A percentile compares a stretch with the other conserved stretches of the same genome.
Conservation (phyloP, 768 basidiomycete genomes). For the Boletus patriciae region DNA sequence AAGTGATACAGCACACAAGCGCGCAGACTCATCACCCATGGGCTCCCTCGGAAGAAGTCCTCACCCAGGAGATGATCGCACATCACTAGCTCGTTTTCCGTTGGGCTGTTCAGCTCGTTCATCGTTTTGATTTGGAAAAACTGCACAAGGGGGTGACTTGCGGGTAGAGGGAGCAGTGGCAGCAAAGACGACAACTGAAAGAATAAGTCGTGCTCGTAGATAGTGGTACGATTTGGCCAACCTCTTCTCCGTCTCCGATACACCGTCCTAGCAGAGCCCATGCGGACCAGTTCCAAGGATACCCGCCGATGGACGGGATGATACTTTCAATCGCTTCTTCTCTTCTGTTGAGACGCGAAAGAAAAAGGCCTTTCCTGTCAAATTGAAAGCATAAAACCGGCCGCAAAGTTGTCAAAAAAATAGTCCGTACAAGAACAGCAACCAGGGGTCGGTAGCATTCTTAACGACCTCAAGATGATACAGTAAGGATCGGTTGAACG, state of each 20-base stretch:
- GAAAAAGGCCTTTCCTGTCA: slow-evolving; percentile 76
- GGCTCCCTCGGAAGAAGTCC: slow-evolving; percentile 76
- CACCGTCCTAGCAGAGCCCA: slow-evolving; percentile 83
- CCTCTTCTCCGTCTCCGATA: slow-evolving; percentile 85
- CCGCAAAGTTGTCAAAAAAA: background rate
- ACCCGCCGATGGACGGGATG: slow-evolving; percentile 70
- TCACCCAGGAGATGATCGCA: slow-evolving; percentile 74
- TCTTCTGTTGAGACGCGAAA: slow-evolving; percentile 74
- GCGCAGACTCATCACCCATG: slow-evolving; percentile 83
- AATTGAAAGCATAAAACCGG: background rate
- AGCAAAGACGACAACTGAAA: slow-evolving; percentile 45
- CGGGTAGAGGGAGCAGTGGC: slow-evolving; percentile 47
- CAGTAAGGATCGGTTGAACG: slow-evolving; percentile 58
- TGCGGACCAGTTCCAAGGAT: slow-evolving; percentile 94
- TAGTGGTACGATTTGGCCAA: slow-evolving; percentile 29
- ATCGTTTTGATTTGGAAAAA: slow-evolving; percentile 88
- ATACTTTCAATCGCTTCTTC: slow-evolving; percentile 85
- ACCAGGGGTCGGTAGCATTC: slow-evolving; percentile 70
- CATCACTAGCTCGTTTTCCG: slow-evolving; percentile 78
- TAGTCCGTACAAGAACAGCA: slow-evolving; percentile 67
- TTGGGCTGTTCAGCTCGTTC: slow-evolving; percentile 86
- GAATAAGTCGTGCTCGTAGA: slow-evolving; percentile 10
- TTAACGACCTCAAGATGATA: slow-evolving; percentile 61
- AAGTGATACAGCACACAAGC: slow-evolving; percentile 88
- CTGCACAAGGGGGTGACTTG: slow-evolving; percentile 54